These are phyloP conservation scores for Mangifera indica DNA, from an alignment of 345 rosid genomes.

Conservation along the genomic window DNA sequence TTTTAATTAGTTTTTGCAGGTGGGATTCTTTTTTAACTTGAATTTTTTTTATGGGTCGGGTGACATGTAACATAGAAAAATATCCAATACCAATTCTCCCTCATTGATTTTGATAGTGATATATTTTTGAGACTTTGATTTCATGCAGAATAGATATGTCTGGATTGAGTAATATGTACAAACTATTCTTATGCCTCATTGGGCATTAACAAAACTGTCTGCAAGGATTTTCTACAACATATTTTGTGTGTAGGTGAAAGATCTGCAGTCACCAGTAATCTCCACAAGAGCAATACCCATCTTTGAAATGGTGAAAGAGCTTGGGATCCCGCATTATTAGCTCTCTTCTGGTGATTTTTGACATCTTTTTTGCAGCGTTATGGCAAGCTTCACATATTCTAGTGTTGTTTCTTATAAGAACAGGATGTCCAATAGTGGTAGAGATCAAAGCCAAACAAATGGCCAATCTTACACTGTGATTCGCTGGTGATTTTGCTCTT, in stretches of 20 bases:
- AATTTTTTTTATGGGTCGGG: neutral
- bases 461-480: constrained; percentile 64
- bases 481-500: constrained; percentile 35
- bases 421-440: constrained; percentile 40
- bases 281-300: constrained; percentile 54
- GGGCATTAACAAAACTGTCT: no score
- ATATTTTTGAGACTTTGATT: no score
- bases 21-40: neutral
- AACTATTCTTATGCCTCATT: no score
- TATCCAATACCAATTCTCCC: neutral
- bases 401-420: constrained; percentile 54
- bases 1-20: neutral
- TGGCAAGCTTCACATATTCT: constrained; percentile 78
- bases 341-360: constrained; percentile 47
- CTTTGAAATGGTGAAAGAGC: constrained; percentile 59
- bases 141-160: no score
- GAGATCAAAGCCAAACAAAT: constrained; percentile 61
- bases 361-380: constrained; percentile 47
- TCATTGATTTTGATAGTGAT: neutral
- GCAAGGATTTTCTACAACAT: no score
- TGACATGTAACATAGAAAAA: neutral
- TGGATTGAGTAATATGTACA: no score
- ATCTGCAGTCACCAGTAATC: constrained; percentile 51
- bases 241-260: neutral
- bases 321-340: constrained; percentile 54